Percentiles rank a stretch among this genome's conserved stretches.
Evolutionary conservation across 139 green algal species (phyloP).

Genomic region (Chlorella vulgaris): DNA sequence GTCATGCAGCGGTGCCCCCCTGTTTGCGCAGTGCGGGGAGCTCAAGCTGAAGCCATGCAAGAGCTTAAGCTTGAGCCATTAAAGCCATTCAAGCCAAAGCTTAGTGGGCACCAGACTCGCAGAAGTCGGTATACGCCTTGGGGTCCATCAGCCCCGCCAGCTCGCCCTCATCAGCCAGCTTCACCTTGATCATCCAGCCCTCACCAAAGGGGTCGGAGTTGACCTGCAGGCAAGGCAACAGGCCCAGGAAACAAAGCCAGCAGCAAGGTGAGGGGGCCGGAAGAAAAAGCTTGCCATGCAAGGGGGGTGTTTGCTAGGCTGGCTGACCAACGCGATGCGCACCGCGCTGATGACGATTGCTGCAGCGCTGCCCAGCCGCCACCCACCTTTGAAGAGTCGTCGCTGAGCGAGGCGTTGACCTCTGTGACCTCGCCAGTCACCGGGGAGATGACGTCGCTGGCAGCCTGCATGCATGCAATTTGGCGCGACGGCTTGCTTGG

Average conservation of each 20-base stretch:
- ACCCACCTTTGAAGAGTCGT: slow-evolving; percentile 65
- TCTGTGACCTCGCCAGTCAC: slow-evolving; percentile 90
- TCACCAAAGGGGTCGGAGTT: slow-evolving; percentile 85
- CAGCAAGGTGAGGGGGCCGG: no score
- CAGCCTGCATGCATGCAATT: slow-evolving; percentile 70
- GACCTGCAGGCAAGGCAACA: slow-evolving; percentile 63
- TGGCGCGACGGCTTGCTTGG: no score
- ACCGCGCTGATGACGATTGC: no score
- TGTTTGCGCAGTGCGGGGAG: no score
- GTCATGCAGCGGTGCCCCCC: no score
- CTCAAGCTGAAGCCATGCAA: no score
- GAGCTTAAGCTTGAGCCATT: no score
- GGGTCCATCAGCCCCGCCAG: slow-evolving; percentile 78
- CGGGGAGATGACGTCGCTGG: slow-evolving; percentile 93
- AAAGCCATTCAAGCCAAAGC: no score
- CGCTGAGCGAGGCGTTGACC: slow-evolving; percentile 78
- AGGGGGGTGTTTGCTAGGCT: no score
- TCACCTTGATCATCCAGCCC: slow-evolving; percentile 98
- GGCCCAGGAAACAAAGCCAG: background rate
- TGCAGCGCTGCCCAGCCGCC: no score
- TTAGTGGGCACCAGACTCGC: slow-evolving; percentile 55
- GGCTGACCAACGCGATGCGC: no score
- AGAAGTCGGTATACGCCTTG: slow-evolving; percentile 81
- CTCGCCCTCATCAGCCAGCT: slow-evolving; percentile 82
- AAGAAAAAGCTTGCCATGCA: no score